These are phyloP conservation scores for Leccinum olivaceopallidum DNA, from an alignment of 768 basidiomycete species.

Conservation along the genomic window DNA sequence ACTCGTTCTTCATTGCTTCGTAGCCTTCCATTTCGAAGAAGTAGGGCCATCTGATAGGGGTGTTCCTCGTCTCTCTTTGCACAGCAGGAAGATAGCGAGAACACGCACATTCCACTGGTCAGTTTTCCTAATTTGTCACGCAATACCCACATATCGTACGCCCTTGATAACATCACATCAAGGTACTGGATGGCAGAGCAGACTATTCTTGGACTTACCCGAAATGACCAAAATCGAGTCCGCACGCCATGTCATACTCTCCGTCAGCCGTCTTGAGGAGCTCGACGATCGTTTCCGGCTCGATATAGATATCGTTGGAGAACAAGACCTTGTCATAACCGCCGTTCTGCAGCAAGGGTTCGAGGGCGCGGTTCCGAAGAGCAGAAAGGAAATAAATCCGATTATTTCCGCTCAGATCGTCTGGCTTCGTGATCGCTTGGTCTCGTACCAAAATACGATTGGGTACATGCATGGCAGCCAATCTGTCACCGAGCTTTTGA, in stretches of 20 bases:
- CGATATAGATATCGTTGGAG: slow-evolving; percentile 43
- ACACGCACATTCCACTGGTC: slow-evolving; percentile 15
- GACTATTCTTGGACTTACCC: slow-evolving; percentile 28
- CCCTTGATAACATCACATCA: slow-evolving; percentile 8
- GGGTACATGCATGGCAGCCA: slow-evolving; percentile 14
- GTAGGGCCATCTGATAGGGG: slow-evolving; percentile 37
- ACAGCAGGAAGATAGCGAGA: background rate
- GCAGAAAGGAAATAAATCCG: slow-evolving; percentile 17
- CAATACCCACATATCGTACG: slow-evolving; percentile 27
- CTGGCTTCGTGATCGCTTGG: slow-evolving; percentile 8
- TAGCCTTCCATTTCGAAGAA: slow-evolving; percentile 40
- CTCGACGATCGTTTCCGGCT: slow-evolving; percentile 41
- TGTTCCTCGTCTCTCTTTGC: background rate
- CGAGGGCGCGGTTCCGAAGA: slow-evolving; percentile 43
- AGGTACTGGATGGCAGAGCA: background rate
- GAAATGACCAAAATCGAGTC: slow-evolving; percentile 38
- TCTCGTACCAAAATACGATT: slow-evolving; percentile 17
- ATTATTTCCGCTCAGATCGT: background rate
- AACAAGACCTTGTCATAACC: slow-evolving; percentile 42
- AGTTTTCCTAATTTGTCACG: slow-evolving; percentile 23
- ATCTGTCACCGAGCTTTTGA: slow-evolving; percentile 6
- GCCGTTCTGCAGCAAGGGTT: slow-evolving; percentile 38
- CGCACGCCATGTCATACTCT: slow-evolving; percentile 45
- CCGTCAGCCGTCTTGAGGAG: slow-evolving; percentile 39
- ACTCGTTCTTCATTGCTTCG: slow-evolving; percentile 36